Conservation (phyloP, 1,284 basidiomycete species). For the Phylloboletellus chloephorus region DNA sequence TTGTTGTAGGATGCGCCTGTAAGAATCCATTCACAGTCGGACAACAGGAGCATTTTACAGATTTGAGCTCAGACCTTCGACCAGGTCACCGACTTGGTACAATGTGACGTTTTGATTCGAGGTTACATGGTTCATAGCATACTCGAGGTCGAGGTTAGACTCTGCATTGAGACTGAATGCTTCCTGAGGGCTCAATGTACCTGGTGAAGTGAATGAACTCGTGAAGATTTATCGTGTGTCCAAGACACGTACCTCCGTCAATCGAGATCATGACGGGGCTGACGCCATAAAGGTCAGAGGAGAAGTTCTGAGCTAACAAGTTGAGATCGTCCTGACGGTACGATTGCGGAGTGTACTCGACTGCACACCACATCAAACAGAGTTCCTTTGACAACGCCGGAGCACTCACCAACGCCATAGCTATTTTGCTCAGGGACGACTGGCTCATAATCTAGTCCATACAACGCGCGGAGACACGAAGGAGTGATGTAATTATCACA, state of each 20-base stretch:
- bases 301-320: conserved; percentile 38
- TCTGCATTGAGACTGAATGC: conserved; percentile 47
- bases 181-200: conserved; percentile 29
- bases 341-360: conserved; percentile 47
- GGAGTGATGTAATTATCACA: conserved; percentile 45
- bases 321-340: conserved; percentile 42
- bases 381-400: conserved; percentile 1
- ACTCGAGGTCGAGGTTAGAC: conserved; percentile 51
- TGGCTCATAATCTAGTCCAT: conserved; percentile 40
- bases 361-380: conserved; percentile 24
- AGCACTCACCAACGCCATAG: conserved; percentile 43
- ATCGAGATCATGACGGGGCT: conserved; percentile 36
- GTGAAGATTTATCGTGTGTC: not conserved
- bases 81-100: conserved; percentile 45
- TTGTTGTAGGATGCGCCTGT: conserved; percentile 44
- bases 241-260: conserved; percentile 39
- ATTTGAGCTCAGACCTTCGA: conserved; percentile 31
- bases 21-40: not conserved
- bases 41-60: not conserved
- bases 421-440: conserved; percentile 39
- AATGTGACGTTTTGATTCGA: conserved; percentile 38
- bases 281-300: conserved; percentile 31
- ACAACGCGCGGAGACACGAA: conserved; percentile 44
- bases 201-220: conserved; percentile 20
- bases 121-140: conserved; percentile 43